Base-by-base conservation (phyloP, 768 basidiomycete species). In the Macrolepiota albuminosa region DNA sequence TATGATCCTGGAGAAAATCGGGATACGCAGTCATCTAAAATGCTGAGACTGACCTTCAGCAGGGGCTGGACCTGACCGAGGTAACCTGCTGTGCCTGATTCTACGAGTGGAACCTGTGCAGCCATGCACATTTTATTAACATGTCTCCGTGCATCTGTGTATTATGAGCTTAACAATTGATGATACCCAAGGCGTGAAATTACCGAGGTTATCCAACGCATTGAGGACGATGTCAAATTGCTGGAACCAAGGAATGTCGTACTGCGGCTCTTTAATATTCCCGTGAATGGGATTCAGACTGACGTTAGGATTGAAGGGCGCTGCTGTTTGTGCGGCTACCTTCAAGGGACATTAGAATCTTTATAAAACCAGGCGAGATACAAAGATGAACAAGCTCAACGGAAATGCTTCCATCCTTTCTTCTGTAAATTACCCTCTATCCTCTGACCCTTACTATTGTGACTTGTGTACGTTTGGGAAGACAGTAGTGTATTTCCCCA, bases 71-170 rank as follows among this genome's bases (percentile, higher is more conserved):
- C 96, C 69, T 99, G 97, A 13, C 97, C 97, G 6, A 97, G 81
- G 70, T 98, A 99, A 0, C 97, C 97, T 5, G 94, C 93, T 2
- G 97, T 98, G 3, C 97, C 97, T 9, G 92, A 95, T 69, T 99
- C 97, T 24, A 99, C 93, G 7, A 98, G 79, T 0, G 95, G 95
- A 0, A 96, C 84, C 56, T 83, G 80, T 4, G 91, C 92, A 1
- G 96, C 94, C 80, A 97, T 90, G 71, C 97, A 98, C 88, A 99
- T 95, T 69, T 89, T 90, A 77, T 98, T 98, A 52, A 98, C 95
- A 69, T 98, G 96, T 69, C 93, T 78, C 50, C 95, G 85, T 7
- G 96, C 95, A 71, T 97, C 95, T 95, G 29, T 8, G 26, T 16
- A 33, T 14, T 43, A 3, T 54, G 61, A 14, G 31, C 18, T 43